These are phyloP conservation scores for Pseudozyma sp. DNA, from an alignment of 1,284 basidiomycete genomes.

Conservation along the genomic window DNA sequence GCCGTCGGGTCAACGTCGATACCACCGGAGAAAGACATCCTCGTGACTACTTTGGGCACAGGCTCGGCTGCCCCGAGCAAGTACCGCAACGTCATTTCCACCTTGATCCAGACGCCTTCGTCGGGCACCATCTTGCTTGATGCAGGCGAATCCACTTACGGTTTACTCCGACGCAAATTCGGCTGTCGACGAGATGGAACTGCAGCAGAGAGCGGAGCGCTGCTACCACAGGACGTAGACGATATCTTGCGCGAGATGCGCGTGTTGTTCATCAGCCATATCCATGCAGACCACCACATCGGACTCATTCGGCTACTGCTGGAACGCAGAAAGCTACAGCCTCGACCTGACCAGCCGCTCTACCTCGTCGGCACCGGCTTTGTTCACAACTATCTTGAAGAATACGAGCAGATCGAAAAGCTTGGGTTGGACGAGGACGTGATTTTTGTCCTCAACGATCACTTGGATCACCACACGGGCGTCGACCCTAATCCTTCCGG, in stretches of 20 bases:
- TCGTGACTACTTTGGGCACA: constrained; percentile 84
- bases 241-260: constrained; percentile 75
- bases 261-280: constrained; percentile 87
- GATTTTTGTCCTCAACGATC: constrained; percentile 50
- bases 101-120: constrained; percentile 58
- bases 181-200: constrained; percentile 70
- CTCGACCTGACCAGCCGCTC: constrained; percentile 70
- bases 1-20: not conserved
- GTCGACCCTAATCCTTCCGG: constrained; percentile 33
- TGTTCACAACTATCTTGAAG: constrained; percentile 76
- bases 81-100: constrained; percentile 66
- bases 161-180: constrained; percentile 84
- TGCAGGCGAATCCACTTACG: constrained; percentile 89
- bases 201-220: constrained; percentile 17
- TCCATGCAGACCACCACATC: constrained; percentile 92
- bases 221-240: constrained; percentile 43
- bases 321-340: constrained; percentile 77
- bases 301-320: constrained; percentile 81
- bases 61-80: constrained; percentile 83
- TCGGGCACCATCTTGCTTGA: constrained; percentile 78
- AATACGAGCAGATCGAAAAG: constrained; percentile 77
- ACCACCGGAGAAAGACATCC: constrained; percentile 71
- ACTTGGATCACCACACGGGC: constrained; percentile 50
- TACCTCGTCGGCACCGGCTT: constrained; percentile 77
- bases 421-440: constrained; percentile 75